Conservation (phyloP, 495 filamentous ascomycete genomes). For the Staphylotrichum longicolle region DNA sequence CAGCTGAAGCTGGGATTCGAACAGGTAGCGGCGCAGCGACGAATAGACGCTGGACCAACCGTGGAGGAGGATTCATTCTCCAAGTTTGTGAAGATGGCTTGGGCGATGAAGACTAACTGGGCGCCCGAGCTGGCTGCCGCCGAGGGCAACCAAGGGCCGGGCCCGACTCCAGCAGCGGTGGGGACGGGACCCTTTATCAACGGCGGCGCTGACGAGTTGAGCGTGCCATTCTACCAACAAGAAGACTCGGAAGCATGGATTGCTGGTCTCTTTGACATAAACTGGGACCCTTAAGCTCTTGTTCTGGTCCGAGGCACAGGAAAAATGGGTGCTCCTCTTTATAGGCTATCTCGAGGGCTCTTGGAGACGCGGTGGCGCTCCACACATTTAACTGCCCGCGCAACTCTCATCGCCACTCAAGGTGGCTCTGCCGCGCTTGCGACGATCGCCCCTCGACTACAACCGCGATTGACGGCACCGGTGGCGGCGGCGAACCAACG, state of each 20-base stretch:
- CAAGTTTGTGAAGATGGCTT: constrained; percentile 23
- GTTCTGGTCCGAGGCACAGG: neutral
- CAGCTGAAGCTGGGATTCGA: constrained; percentile 27
- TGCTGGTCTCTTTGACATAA: constrained; percentile 30
- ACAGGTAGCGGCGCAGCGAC: constrained; percentile 18
- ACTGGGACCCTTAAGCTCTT: constrained; percentile 22
- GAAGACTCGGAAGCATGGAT: constrained; percentile 30
- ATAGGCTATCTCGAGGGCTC: constrained; percentile 7
- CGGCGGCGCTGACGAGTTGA: constrained; percentile 14
- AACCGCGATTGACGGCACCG: constrained; percentile 3
- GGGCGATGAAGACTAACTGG: constrained; percentile 23
- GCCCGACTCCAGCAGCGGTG: neutral
- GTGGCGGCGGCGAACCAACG: constrained; percentile 7
- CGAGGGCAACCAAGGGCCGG: neutral
- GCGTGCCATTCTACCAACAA: constrained; percentile 17
- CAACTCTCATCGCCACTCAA: neutral
- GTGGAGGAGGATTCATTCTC: constrained; percentile 26
- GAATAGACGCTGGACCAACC: constrained; percentile 11
- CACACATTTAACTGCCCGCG: neutral
- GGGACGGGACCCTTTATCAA: constrained; percentile 5
- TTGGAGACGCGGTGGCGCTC: neutral
- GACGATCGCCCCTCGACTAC: constrained; percentile 6
- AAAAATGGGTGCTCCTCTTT: neutral
- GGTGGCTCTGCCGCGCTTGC: neutral
- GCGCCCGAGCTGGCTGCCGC: constrained; percentile 16